Conservation (phyloP, 2,329 filamentous ascomycete species). For the Aspergillus carbonarius region DNA sequence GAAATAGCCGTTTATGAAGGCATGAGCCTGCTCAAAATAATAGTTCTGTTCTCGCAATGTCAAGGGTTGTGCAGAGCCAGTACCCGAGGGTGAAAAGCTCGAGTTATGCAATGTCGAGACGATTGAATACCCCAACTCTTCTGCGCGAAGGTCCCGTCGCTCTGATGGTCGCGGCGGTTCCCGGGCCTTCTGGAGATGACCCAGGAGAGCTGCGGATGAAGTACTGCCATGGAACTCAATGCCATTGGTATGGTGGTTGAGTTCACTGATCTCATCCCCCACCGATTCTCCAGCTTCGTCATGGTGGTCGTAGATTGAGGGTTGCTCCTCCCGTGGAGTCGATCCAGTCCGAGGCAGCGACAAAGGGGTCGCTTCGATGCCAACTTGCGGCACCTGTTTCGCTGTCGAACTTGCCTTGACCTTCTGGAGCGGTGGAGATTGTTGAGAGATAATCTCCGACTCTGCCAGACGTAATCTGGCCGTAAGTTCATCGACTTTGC, state of each 20-base stretch:
- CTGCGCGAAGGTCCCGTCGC: constrained; percentile 2
- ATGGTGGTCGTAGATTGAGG: constrained; percentile 16
- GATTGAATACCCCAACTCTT: constrained; percentile 36
- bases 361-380: constrained; percentile 23
- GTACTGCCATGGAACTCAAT: constrained; percentile 52
- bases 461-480: constrained; percentile 27
- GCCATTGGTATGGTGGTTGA: constrained; percentile 48
- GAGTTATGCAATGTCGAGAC: constrained; percentile 50
- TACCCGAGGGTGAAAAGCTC: constrained; percentile 39
- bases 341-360: constrained; percentile 24
- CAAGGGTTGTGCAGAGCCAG: constrained; percentile 21
- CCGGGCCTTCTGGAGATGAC: constrained; percentile 39
- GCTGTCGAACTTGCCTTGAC: not conserved
- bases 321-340: constrained; percentile 19
- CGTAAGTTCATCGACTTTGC: constrained; percentile 32
- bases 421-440: constrained; percentile 12
- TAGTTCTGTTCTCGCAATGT: constrained; percentile 33
- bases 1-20: constrained; percentile 51
- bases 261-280: constrained; percentile 44
- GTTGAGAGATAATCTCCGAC: constrained; percentile 13
- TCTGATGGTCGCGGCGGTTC: constrained; percentile 23
- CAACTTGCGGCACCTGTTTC: constrained; percentile 8
- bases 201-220: constrained; percentile 48
- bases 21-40: constrained; percentile 46
- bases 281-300: constrained; percentile 27